A percentile compares a stretch with the other conserved stretches of the same genome.
Conservation (phyloP, 768 basidiomycete genomes). For the Phylloporus sp. region DNA sequence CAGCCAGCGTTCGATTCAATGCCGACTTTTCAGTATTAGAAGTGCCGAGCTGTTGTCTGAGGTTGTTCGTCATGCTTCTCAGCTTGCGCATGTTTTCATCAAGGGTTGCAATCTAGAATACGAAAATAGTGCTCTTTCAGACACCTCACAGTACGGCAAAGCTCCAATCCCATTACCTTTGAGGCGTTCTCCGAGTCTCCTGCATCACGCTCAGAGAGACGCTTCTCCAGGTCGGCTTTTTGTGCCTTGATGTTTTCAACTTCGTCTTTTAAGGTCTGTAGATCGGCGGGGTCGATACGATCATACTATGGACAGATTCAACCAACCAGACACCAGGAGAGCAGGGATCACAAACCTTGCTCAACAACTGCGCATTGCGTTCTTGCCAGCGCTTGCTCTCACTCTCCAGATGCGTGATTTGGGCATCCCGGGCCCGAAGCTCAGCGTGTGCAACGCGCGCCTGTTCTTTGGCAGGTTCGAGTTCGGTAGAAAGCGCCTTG, state of each 20-base stretch:
- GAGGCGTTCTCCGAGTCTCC: conserved; percentile 26
- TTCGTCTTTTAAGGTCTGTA: conserved; percentile 75
- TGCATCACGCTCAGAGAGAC: conserved; percentile 29
- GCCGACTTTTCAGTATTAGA: conserved; percentile 28
- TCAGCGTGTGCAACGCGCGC: conserved; percentile 66
- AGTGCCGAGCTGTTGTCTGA: conserved; percentile 23
- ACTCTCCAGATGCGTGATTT: conserved; percentile 66
- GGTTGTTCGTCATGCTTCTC: conserved; percentile 23
- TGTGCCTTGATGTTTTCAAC: conserved; percentile 50
- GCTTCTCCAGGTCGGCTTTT: conserved; percentile 34
- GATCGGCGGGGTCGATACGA: conserved; percentile 81
- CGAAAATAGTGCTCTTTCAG: background rate
- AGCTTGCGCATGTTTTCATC: conserved; percentile 42
- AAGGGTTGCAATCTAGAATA: conserved; percentile 37
- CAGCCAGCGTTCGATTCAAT: conserved; percentile 25
- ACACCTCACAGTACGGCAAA: background rate
- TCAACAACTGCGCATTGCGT: conserved; percentile 73
- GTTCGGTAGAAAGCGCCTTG: conserved; percentile 51
- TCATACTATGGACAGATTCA: conserved; percentile 55
- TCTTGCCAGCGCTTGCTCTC: conserved; percentile 84
- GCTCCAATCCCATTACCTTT: conserved; percentile 27
- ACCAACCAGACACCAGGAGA: background rate
- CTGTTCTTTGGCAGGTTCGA: conserved; percentile 75
- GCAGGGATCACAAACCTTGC: conserved; percentile 51
- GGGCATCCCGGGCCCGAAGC: conserved; percentile 62